Evolutionary conservation across 2,329 filamentous ascomycete genomes (phyloP), one percentile per base, ranked within the genome.

Genomic region (Aspergillus sp.): DNA sequence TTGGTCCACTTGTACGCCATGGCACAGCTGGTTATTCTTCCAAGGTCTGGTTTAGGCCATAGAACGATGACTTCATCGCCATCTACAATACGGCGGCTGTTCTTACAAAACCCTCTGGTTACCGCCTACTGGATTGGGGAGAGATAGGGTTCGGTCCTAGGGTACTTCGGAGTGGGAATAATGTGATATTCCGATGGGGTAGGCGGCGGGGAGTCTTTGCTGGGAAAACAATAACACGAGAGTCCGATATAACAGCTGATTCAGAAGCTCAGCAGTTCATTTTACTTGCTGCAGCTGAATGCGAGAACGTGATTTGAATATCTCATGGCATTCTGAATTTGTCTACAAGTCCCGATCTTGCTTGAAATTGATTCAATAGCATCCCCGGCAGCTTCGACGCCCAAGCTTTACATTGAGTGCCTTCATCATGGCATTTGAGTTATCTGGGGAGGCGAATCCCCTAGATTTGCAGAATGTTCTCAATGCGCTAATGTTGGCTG

Each of bases 401-500:
- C 17, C 37, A 22, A 39, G 37, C 19, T 4, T 19, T 4, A 37
- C 33, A 37, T 5, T n/a, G 15, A 39, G n/a, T 10, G 10, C 49
- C 64, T 50, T 58, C 52, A 54, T 51, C 61, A 88, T 88, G 85
- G 81, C 76, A 51, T 82, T 94, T 63, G 89, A 95, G 72, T 83
- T 89, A 50, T 80, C 87, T 5, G 90, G 86, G 55, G 89, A 93
- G 72, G 85, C 89, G 41, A 89, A 78, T 57, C 86, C 86, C 47
- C 73, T 90, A 53, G 82, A 69, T 50, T 68, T 78, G 49, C 74
- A 79, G 49, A 80, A 83, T 62, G 77, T 90, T 22, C 82, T 81
- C 61, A 79, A 80, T 53, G 79, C 80, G 9, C 72, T 90, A 46
- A 73, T 82, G 51, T 74, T 79, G 47, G 84, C 84, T 30, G 80